Conservation (phyloP, 2,329 filamentous ascomycete species). For the Microcera coccophila region DNA sequence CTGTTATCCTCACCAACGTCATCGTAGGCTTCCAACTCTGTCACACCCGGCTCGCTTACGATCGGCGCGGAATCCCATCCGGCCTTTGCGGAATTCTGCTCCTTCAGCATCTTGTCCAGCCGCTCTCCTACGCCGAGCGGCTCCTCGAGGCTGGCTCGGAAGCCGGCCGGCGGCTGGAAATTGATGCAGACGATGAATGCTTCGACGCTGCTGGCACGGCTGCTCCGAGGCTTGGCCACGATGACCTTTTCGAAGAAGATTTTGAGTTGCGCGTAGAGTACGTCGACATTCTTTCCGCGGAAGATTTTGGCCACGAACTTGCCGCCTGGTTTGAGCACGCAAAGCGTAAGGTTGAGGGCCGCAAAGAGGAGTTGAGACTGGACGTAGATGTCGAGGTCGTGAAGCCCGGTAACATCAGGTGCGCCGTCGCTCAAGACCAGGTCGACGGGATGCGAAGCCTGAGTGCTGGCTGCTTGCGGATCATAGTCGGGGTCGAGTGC, state of each 20-base stretch:
- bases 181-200: conserved; percentile 94
- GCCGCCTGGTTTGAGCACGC: conserved; percentile 86
- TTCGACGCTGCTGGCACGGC: conserved; percentile 92
- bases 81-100: conserved; percentile 41
- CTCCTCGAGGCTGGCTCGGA: conserved; percentile 70
- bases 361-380: conserved; percentile 94
- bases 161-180: conserved; percentile 75
- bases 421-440: conserved; percentile 93
- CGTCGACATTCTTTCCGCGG: conserved; percentile 87
- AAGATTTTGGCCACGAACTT: conserved; percentile 99
- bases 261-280: conserved; percentile 90
- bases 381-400: conserved; percentile 97
- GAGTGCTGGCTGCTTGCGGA: conserved; percentile 35
- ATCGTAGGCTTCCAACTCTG: conserved; percentile 52
- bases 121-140: conserved; percentile 64
- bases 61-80: conserved; percentile 27
- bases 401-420: conserved; percentile 91
- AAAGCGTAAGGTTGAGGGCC: conserved; percentile 87
- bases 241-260: conserved; percentile 81
- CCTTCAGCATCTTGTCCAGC: conserved; percentile 47
- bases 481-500: conserved; percentile 74
- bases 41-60: conserved; percentile 33
- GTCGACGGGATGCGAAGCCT: conserved; percentile 76
- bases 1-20: conserved; percentile 25
- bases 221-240: conserved; percentile 90